Percentiles rank a stretch among this genome's conserved stretches.
phyloP scores from a whole-genome alignment of 768 basidiomycete species.

The Kwoniella dejecticola region DNA sequence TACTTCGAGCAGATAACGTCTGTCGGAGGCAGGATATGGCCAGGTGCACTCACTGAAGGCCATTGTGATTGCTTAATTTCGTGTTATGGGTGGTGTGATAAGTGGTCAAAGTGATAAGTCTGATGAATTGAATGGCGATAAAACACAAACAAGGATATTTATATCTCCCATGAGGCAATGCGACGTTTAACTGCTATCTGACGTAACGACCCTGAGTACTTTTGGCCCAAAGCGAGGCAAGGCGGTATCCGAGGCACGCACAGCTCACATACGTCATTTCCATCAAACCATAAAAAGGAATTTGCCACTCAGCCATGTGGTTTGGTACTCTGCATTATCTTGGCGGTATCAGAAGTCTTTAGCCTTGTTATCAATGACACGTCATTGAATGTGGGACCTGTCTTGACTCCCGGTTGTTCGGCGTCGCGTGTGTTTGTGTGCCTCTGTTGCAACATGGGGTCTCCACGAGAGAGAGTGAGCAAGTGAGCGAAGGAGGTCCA shows the following conservation, averaged over 20 bases:
- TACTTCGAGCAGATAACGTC: too few species aligned
- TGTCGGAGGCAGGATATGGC: neutral
- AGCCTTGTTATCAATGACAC: neutral
- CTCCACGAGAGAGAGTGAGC: too few species aligned
- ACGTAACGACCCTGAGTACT: too few species aligned
- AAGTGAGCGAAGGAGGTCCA: neutral
- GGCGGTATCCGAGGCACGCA: constrained; percentile 2
- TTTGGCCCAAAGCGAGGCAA: neutral
- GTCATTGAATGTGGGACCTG: neutral
- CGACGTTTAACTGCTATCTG: too few species aligned
- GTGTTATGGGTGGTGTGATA: neutral
- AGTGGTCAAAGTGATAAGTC: neutral
- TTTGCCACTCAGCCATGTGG: neutral
- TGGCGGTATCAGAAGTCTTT: too few species aligned
- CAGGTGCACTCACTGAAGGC: constrained; percentile 44
- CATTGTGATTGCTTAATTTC: constrained; percentile 28
- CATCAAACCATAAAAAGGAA: neutral
- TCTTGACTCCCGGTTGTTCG: neutral
- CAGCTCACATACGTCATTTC: constrained; percentile 8
- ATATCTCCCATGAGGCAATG: neutral
- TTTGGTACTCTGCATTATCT: too few species aligned
- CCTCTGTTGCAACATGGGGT: too few species aligned
- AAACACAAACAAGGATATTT: neutral
- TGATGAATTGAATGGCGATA: neutral
- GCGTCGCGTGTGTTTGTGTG: too few species aligned